phyloP scores from a whole-genome alignment of 2,329 filamentous ascomycete genomes.

The Aschersonia sp. region DNA sequence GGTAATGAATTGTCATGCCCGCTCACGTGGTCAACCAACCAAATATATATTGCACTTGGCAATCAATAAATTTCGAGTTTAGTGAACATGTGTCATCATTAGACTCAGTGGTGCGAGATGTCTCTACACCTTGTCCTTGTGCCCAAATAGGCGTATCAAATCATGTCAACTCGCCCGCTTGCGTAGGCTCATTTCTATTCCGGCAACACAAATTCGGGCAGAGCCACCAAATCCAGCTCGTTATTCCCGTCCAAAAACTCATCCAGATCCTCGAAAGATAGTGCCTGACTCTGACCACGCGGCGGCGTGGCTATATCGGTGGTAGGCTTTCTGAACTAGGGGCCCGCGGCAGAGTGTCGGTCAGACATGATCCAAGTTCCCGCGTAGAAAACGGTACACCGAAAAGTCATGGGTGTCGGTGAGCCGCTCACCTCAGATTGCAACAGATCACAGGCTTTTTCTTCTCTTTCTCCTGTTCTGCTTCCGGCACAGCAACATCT shows the following conservation, averaged over 20 bases:
- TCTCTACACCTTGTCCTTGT: no score
- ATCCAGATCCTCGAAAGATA: background rate
- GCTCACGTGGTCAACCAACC: no score
- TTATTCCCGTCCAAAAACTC: background rate
- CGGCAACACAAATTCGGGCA: background rate
- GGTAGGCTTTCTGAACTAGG: constrained; percentile 1
- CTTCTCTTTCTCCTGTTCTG: background rate
- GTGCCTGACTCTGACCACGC: background rate
- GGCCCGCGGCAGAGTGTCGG: background rate
- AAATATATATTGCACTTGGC: no score
- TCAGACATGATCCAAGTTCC: background rate
- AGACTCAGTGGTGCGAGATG: no score
- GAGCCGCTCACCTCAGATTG: background rate
- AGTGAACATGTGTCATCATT: no score
- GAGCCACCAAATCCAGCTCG: background rate
- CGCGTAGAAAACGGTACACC: no score
- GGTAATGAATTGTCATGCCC: no score
- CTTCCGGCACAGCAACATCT: background rate
- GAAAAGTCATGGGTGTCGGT: background rate
- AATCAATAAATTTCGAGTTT: no score
- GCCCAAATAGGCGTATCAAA: no score
- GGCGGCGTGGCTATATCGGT: background rate
- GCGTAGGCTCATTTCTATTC: no score
- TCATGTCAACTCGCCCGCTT: no score
- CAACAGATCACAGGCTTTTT: background rate